Evolutionary conservation across 371 early-diverging fungal genomes (phyloP).

Genomic region (Neoconidiobolus thromboides): DNA sequence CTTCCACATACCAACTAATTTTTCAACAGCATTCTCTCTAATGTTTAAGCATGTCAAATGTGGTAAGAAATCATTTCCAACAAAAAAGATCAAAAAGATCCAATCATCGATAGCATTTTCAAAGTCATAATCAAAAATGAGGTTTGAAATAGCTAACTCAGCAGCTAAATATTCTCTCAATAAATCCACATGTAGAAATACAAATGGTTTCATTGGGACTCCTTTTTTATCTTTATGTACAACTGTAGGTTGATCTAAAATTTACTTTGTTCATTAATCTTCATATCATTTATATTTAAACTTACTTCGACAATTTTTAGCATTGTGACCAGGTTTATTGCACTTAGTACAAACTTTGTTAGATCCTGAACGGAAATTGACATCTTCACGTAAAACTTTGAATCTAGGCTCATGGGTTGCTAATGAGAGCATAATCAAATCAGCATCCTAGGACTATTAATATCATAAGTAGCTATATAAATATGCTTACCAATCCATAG

Average conservation of each 20-base stretch:
- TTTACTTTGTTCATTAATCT: slow-evolving; percentile 35
- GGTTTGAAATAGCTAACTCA: slow-evolving; percentile 47
- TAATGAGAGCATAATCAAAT: slow-evolving; percentile 98
- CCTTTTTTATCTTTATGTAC: neutral
- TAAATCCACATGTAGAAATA: slow-evolving; percentile 71
- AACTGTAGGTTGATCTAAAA: neutral
- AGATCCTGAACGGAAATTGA: slow-evolving; percentile 39
- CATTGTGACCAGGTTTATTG: slow-evolving; percentile 64
- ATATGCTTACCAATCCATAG: slow-evolving; percentile 59
- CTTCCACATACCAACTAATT: slow-evolving; percentile 76
- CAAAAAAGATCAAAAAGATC: slow-evolving; percentile 98
- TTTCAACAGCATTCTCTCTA: slow-evolving; percentile 90
- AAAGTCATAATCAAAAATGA: slow-evolving; percentile 54
- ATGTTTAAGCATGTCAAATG: slow-evolving; percentile 96
- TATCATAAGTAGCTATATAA: neutral
- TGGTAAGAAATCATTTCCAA: slow-evolving; percentile 99
- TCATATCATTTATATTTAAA: slow-evolving; percentile 15
- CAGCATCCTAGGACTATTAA: slow-evolving; percentile 68
- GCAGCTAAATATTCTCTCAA: slow-evolving; percentile 84
- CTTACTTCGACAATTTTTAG: slow-evolving; percentile 52
- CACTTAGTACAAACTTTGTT: slow-evolving; percentile 58
- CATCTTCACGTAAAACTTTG: slow-evolving; percentile 93
- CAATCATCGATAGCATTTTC: slow-evolving; percentile 97
- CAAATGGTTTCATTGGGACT: slow-evolving; percentile 52
- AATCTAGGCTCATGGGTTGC: slow-evolving; percentile 96